Conservation (phyloP, 2,329 filamentous ascomycete genomes). For the Lasiodiplodia sp. region DNA sequence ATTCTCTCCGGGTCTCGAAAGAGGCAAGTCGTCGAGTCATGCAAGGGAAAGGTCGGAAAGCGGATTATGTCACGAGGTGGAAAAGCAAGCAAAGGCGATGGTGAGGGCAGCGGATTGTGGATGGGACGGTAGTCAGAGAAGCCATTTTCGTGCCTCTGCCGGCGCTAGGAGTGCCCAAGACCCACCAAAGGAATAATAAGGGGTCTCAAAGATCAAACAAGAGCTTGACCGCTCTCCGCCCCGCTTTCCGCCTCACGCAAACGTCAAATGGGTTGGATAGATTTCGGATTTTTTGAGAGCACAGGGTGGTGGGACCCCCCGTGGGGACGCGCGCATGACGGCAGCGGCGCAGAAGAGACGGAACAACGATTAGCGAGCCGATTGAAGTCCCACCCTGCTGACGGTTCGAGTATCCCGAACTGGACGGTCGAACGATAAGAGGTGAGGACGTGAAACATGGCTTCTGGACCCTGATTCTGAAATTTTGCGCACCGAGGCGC, state of each 20-base stretch:
- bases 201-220: neutral
- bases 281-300: neutral
- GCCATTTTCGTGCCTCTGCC: neutral
- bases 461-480: neutral
- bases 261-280: neutral
- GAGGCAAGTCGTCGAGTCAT: neutral
- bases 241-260: neutral
- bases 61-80: neutral
- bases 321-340: slow-evolving; percentile 1
- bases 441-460: neutral
- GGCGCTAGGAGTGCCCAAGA: neutral
- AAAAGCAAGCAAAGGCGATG: neutral
- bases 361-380: slow-evolving; percentile 1
- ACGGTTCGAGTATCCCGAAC: neutral
- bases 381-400: neutral
- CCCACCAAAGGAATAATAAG: neutral
- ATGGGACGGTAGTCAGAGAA: neutral
- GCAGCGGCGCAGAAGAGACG: neutral
- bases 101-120: neutral
- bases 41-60: neutral
- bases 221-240: neutral
- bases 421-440: neutral
- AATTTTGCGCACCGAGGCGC: neutral
- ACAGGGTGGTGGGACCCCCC: neutral
- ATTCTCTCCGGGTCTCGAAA: neutral